These are phyloP conservation scores for Periconia sp. DNA, from an alignment of 2,329 filamentous ascomycete genomes.

Conservation along the genomic window DNA sequence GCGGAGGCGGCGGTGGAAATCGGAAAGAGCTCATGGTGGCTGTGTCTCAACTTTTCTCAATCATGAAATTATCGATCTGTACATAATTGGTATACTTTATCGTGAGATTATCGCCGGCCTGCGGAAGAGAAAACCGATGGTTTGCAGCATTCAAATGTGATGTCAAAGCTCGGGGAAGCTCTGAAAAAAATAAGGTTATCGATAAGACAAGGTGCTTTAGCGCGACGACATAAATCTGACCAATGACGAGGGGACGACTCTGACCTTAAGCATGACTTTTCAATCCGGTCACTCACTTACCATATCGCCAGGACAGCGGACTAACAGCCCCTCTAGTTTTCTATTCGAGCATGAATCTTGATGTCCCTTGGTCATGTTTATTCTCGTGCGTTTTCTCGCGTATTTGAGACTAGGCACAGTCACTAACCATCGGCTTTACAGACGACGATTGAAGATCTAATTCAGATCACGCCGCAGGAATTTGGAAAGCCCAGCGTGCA, in stretches of 20 bases:
- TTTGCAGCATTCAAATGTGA: too few species aligned
- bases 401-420: too few species aligned
- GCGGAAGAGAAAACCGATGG: too few species aligned
- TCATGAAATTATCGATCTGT: too few species aligned
- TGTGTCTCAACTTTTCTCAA: too few species aligned
- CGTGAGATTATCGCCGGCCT: too few species aligned
- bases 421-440: conserved; percentile 40
- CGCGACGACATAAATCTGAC: background rate
- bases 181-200: conserved; percentile 12
- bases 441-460: conserved; percentile 93
- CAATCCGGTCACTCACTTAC: conserved; percentile 1
- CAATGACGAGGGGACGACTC: background rate
- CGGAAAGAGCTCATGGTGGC: conserved; percentile 40
- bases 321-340: conserved; percentile 3
- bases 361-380: conserved; percentile 36
- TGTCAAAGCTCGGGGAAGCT: background rate
- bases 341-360: conserved; percentile 28
- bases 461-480: conserved; percentile 87
- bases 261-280: conserved; percentile 5
- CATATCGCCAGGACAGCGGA: conserved; percentile 13
- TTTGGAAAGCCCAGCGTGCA: conserved; percentile 80
- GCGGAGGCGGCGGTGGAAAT: conserved; percentile 55
- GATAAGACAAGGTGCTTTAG: conserved; percentile 9
- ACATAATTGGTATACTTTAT: too few species aligned
- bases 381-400: conserved; percentile 34